A percentile compares a stretch with the other conserved stretches of the same genome.
Conservation (phyloP, 2,329 filamentous ascomycete genomes). For the Elsinoe australis region DNA sequence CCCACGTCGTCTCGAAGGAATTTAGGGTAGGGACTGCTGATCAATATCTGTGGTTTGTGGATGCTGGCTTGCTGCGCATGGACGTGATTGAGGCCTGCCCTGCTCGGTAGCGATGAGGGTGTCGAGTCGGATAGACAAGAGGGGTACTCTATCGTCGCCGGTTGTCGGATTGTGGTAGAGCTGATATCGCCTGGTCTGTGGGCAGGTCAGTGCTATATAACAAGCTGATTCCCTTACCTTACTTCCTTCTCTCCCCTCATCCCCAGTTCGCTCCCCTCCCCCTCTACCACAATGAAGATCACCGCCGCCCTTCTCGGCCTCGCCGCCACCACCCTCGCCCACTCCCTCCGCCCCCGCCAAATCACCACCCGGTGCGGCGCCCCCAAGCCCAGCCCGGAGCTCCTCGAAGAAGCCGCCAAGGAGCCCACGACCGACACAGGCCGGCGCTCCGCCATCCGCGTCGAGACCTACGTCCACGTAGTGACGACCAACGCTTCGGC, state of each 20-base stretch:
- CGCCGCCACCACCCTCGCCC: slow-evolving; percentile 9
- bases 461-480: slow-evolving; percentile 40
- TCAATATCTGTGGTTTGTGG: no score
- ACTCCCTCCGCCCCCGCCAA: slow-evolving; percentile 6
- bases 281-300: slow-evolving; percentile 1
- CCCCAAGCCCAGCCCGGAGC: not conserved
- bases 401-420: slow-evolving; percentile 8
- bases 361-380: slow-evolving; percentile 12
- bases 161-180: not conserved
- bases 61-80: no score
- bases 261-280: not conserved
- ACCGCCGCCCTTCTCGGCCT: slow-evolving; percentile 6
- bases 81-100: not conserved
- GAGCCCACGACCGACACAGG: not conserved
- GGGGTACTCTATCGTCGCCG: not conserved
- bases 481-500: slow-evolving; percentile 34
- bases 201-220: not conserved
- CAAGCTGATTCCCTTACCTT: not conserved
- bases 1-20: slow-evolving; percentile 9
- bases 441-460: not conserved
- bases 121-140: not conserved
- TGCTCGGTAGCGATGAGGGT: not conserved
- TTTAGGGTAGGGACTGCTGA: no score
- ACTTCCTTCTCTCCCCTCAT: not conserved
- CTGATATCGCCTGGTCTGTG: not conserved